Evolutionary conservation across 1,139 yeast genomes (phyloP).

Genomic region (Geotrichum reessii): DNA sequence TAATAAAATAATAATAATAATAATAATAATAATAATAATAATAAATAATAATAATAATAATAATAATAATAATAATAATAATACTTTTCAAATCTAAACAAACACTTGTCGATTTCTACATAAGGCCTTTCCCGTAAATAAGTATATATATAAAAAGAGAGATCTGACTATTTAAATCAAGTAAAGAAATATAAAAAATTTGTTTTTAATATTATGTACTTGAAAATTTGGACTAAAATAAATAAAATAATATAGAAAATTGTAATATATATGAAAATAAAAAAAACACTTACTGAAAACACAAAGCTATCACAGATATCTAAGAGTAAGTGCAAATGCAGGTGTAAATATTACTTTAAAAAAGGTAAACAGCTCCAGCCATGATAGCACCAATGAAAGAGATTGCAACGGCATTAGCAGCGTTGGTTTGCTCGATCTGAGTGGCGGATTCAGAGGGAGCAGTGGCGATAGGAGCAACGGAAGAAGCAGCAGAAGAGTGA

Average conservation of each 20-base stretch:
- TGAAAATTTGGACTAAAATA: background rate
- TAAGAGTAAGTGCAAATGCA: conserved; percentile 1
- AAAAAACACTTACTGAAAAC: background rate
- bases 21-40: no score
- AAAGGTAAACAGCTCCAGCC: conserved; percentile 11
- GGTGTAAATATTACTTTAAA: background rate
- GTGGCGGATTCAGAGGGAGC: conserved; percentile 1
- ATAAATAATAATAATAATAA: no score
- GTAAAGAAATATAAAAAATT: background rate
- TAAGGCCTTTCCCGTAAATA: no score
- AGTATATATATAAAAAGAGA: background rate
- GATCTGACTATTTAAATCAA: background rate
- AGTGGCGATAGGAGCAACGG: background rate
- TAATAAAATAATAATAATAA: no score
- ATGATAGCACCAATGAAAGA: conserved; percentile 13
- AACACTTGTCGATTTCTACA: no score
- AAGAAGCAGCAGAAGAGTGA: background rate
- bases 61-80: no score
- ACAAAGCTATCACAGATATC: background rate
- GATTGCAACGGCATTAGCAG: conserved; percentile 8
- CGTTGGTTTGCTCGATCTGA: conserved; percentile 8
- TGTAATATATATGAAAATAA: background rate
- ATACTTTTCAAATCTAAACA: no score
- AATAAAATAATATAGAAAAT: background rate
- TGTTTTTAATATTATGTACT: background rate